These are phyloP conservation scores for Hanseniaspora singularis DNA, from an alignment of 805 yeast species.

Conservation along the genomic window DNA sequence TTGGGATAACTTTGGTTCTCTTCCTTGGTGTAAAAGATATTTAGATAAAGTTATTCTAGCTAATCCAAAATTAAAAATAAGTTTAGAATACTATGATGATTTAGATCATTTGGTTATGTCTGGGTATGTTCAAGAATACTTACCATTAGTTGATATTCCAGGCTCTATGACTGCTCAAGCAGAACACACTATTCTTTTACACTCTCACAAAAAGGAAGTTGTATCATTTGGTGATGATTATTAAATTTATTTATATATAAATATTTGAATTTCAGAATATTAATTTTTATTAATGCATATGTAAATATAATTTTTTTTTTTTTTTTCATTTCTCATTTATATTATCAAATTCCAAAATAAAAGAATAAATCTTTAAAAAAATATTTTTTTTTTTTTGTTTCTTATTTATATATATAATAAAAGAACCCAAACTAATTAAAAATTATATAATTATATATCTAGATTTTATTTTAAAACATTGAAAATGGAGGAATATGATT, in stretches of 20 bases:
- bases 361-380: background rate
- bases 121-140: constrained; percentile 86
- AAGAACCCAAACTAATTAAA: background rate
- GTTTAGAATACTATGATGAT: constrained; percentile 51
- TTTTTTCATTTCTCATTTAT: background rate
- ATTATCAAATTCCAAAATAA: background rate
- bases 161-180: constrained; percentile 93
- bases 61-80: constrained; percentile 48
- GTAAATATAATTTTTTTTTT: background rate
- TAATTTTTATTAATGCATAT: background rate
- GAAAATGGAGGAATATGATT: constrained; percentile 58
- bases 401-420: too few species aligned
- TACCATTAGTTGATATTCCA: constrained; percentile 72
- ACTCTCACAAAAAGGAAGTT: constrained; percentile 86
- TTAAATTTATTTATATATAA: constrained; percentile 28
- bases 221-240: constrained; percentile 93
- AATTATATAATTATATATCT: background rate
- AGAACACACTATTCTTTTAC: constrained; percentile 86
- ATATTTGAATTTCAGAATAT: background rate
- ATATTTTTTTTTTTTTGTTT: too few species aligned
- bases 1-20: constrained; percentile 74
- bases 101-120: constrained; percentile 71
- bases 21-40: constrained; percentile 94
- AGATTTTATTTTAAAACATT: too few species aligned
- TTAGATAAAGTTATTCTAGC: constrained; percentile 63